Base-by-base conservation (phyloP, 1,284 basidiomycete species). In the Stygiomarasmius scandens region DNA sequence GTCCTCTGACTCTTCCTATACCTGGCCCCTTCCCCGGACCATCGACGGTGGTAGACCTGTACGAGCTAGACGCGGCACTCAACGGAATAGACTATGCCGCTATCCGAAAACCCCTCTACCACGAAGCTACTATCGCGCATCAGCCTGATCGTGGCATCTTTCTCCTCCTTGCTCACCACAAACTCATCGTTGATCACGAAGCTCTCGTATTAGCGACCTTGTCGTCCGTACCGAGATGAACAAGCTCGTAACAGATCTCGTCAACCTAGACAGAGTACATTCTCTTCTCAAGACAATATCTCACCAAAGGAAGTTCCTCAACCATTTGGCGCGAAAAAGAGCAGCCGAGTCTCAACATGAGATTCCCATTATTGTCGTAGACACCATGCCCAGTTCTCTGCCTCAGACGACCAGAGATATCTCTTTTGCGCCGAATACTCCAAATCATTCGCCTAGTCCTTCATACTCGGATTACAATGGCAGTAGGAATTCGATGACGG, bases 171-270 rank as follows among this genome's bases (percentile, higher is more conserved):
- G 92, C 94, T 0, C 95, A 97, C 69, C 89, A 98, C 74, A 96
- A 93, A 72, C 77, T 98, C 57, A 95, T 98, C 63, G 84, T 95
- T 58, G 94, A 97, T 69, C 85, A 85, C 29, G 89, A 93, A 50
- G 94, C 93, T 11, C 74, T 96, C n/a, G 82, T 87, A 93, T 71
- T 96, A 89, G 93, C 62, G 94, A 96, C 60, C 80, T 95, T 1
- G 83, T 94, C 12, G 77, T 81, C 11, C 78, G 95, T 49, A 87
- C 87, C 11, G 87, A 89, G 58, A 92, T 84, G 52, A 92, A 89
- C 66, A 87, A 88, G 63, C 77, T 90, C 16, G 91, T 97, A 14
- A 86, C 85, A 0, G 90, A 93, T 63, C 78, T 93, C 10, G 91
- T 95, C 41, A 90, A 93, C 67, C 74, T 94, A 46, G 95, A 96